Conservation (phyloP, 352 stramenopile species). For the Phytophthora citricola region DNA sequence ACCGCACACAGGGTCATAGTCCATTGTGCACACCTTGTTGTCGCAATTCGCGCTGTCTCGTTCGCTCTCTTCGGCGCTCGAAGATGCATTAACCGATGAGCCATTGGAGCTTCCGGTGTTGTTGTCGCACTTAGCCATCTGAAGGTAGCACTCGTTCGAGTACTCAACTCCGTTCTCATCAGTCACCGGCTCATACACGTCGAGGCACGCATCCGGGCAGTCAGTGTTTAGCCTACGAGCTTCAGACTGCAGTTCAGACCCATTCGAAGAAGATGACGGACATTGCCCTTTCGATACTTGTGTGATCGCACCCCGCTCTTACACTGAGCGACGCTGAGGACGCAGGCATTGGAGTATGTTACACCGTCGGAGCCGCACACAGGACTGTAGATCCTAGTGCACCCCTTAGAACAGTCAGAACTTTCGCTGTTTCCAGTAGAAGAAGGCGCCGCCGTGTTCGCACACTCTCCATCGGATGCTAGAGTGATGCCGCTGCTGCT, state of each 20-base stretch:
- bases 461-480: slow-evolving; percentile 16
- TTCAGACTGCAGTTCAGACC: not conserved
- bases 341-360: slow-evolving; percentile 47
- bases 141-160: slow-evolving; percentile 36
- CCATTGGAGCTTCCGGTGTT: not conserved
- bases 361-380: slow-evolving; percentile 53
- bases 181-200: slow-evolving; percentile 37
- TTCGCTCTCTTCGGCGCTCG: not conserved
- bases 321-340: slow-evolving; percentile 38
- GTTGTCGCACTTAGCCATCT: slow-evolving; percentile 28
- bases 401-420: slow-evolving; percentile 23
- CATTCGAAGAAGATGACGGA: not conserved
- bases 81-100: not conserved
- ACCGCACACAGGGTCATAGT: slow-evolving; percentile 40
- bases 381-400: slow-evolving; percentile 42
- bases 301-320: slow-evolving; percentile 32
- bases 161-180: slow-evolving; percentile 40
- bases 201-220: slow-evolving; percentile 24
- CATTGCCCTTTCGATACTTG: slow-evolving; percentile 28
- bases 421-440: slow-evolving; percentile 4
- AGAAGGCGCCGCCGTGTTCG: not conserved
- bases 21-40: slow-evolving; percentile 38
- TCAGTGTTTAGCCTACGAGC: not conserved
- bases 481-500: slow-evolving; percentile 10
- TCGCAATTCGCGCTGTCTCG: slow-evolving; percentile 19